Percentiles rank a stretch among this genome's conserved stretches.
phyloP scores from a whole-genome alignment of 129 eudicot genomes.

The Lactuca sativa region DNA sequence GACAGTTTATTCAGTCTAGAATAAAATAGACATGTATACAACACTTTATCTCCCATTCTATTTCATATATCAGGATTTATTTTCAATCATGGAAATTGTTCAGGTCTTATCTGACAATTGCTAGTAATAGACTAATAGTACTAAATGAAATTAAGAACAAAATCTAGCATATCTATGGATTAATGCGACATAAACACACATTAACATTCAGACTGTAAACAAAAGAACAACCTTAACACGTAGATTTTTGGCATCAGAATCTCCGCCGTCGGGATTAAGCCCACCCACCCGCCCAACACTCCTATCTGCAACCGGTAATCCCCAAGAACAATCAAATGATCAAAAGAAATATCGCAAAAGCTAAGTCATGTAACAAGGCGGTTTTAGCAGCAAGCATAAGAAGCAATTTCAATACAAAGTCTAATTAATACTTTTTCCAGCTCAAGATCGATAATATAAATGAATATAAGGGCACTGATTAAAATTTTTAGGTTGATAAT shows the following conservation, averaged over 20 bases:
- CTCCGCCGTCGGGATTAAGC: conserved; percentile 54
- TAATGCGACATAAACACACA: conserved; percentile 7
- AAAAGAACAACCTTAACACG: conserved; percentile 64
- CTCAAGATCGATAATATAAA: not conserved
- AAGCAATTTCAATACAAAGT: conserved; percentile 7
- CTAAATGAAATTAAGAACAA: not conserved
- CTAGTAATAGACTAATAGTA: not conserved
- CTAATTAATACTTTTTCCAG: not conserved
- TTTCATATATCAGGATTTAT: not conserved
- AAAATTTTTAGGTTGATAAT: not conserved
- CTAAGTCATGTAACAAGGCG: not conserved
- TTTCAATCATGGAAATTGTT: not conserved
- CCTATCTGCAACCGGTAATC: conserved; percentile 51
- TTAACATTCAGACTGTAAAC: conserved; percentile 2
- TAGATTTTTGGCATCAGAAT: conserved; percentile 66
- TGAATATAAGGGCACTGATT: not conserved
- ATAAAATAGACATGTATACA: no score
- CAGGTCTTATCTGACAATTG: not conserved
- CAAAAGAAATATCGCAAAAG: not conserved
- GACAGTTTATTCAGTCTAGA: no score
- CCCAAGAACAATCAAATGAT: conserved; percentile 5
- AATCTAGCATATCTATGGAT: not conserved
- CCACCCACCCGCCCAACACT: conserved; percentile 58
- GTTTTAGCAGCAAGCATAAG: conserved; percentile 15
- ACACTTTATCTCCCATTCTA: not conserved